A percentile compares a stretch with the other conserved stretches of the same genome.
Conservation (phyloP, 1,284 basidiomycete genomes). For the Trichosporon sp. region DNA sequence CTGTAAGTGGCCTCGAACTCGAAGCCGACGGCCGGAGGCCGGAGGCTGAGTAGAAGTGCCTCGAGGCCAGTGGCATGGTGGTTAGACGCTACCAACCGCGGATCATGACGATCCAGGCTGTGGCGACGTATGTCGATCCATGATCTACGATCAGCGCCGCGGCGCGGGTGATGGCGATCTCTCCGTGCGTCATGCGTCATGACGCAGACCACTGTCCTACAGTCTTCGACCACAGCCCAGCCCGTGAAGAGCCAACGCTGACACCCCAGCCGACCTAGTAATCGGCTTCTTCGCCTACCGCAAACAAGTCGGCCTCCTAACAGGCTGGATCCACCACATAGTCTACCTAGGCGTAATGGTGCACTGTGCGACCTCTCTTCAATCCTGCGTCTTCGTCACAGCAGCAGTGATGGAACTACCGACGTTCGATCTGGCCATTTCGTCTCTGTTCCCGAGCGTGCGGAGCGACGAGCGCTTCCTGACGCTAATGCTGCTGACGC, state of each 20-base stretch:
- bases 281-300: slow-evolving; percentile 37
- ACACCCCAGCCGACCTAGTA: slow-evolving; percentile 23
- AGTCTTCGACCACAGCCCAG: too few relatives aligned
- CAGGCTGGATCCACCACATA: slow-evolving; percentile 60
- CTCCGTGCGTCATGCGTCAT: too few relatives aligned
- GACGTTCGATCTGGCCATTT: slow-evolving; percentile 56
- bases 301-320: slow-evolving; percentile 52
- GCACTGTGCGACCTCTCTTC: slow-evolving; percentile 47
- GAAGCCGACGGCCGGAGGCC: neutral
- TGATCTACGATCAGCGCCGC: too few relatives aligned
- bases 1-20: slow-evolving; percentile 22
- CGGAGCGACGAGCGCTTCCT: slow-evolving; percentile 57
- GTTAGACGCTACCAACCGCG: too few relatives aligned
- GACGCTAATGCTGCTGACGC: slow-evolving; percentile 54
- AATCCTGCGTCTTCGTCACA: slow-evolving; percentile 54
- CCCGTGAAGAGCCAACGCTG: neutral
- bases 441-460: slow-evolving; percentile 51
- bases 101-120: too few relatives aligned
- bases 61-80: too few relatives aligned
- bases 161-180: too few relatives aligned
- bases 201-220: too few relatives aligned
- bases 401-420: slow-evolving; percentile 59
- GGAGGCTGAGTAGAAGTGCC: neutral
- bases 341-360: slow-evolving; percentile 55
- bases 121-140: too few relatives aligned